Evolutionary conservation across 345 rosid genomes (phyloP).

Genomic region (Populus davidiana): DNA sequence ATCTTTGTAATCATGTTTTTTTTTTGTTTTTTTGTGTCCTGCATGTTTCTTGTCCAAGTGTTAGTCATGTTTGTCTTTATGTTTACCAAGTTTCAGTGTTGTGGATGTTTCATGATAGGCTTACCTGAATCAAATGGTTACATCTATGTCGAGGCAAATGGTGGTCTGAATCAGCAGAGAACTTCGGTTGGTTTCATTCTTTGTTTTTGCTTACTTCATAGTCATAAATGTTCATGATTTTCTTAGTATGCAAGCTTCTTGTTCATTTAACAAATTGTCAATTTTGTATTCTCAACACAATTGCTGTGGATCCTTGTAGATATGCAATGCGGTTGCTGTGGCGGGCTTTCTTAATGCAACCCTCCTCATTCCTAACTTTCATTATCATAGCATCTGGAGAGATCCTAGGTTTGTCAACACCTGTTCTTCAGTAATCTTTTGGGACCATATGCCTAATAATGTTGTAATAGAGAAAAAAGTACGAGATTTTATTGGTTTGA

Average conservation of each 20-base stretch:
- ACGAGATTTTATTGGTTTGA: not conserved
- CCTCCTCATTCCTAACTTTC: constrained; percentile 86
- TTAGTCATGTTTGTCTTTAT: not conserved
- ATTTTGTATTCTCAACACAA: constrained; percentile 26
- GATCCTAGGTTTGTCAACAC: constrained; percentile 77
- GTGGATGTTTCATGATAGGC: constrained; percentile 38
- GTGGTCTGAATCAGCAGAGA: constrained; percentile 98
- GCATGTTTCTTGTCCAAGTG: not conserved
- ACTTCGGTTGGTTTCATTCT: constrained; percentile 76
- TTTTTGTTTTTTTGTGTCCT: not conserved
- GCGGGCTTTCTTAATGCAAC: constrained; percentile 99
- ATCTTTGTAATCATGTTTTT: not conserved
- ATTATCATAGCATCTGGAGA: constrained; percentile 96
- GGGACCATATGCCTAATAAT: not conserved
- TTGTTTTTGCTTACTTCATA: constrained; percentile 4
- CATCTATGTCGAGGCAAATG: constrained; percentile 94
- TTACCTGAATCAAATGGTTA: constrained; percentile 95
- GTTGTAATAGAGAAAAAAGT: not conserved
- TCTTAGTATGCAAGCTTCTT: not conserved
- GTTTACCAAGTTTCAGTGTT: not conserved
- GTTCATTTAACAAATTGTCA: constrained; percentile 16
- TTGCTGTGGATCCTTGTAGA: constrained; percentile 52
- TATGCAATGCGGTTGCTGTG: constrained; percentile 99
- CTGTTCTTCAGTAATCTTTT: not conserved
- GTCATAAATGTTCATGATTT: constrained; percentile 1